These are phyloP conservation scores for Neurospora sp. DNA, from an alignment of 2,329 filamentous ascomycete genomes.

Conservation along the genomic window DNA sequence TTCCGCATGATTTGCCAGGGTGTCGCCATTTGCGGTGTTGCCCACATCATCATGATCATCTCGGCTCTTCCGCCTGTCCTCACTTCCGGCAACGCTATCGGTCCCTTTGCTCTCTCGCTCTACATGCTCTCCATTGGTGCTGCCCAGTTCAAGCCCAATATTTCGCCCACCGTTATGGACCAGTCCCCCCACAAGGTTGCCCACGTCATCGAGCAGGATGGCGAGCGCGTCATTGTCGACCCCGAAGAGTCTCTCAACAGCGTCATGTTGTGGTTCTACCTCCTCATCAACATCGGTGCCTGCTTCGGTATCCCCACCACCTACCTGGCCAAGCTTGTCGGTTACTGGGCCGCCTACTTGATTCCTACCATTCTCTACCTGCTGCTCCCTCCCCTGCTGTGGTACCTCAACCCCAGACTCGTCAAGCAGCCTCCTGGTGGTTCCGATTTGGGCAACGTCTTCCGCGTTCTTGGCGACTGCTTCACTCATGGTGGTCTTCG, in stretches of 20 bases:
- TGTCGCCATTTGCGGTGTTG: constrained; percentile 54
- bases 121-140: constrained; percentile 48
- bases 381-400: constrained; percentile 27
- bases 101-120: constrained; percentile 51
- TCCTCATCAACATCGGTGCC: constrained; percentile 43
- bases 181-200: constrained; percentile 48
- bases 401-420: constrained; percentile 29
- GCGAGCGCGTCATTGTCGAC: constrained; percentile 57
- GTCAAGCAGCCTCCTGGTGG: constrained; percentile 33
- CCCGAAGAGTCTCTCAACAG: constrained; percentile 52
- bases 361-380: constrained; percentile 15
- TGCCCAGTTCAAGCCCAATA: constrained; percentile 61
- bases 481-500: constrained; percentile 27
- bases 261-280: constrained; percentile 55
- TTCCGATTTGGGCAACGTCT: constrained; percentile 32
- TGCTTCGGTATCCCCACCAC: constrained; percentile 40
- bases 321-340: constrained; percentile 39
- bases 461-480: constrained; percentile 29
- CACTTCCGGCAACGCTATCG: constrained; percentile 34
- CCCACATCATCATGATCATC: constrained; percentile 55
- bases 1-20: constrained; percentile 63
- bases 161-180: constrained; percentile 56
- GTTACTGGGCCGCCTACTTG: constrained; percentile 36
- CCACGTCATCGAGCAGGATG: constrained; percentile 38
- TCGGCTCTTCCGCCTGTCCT: constrained; percentile 41